These are phyloP conservation scores for Penicillium canescens DNA, from an alignment of 495 filamentous ascomycete genomes.

Conservation along the genomic window DNA sequence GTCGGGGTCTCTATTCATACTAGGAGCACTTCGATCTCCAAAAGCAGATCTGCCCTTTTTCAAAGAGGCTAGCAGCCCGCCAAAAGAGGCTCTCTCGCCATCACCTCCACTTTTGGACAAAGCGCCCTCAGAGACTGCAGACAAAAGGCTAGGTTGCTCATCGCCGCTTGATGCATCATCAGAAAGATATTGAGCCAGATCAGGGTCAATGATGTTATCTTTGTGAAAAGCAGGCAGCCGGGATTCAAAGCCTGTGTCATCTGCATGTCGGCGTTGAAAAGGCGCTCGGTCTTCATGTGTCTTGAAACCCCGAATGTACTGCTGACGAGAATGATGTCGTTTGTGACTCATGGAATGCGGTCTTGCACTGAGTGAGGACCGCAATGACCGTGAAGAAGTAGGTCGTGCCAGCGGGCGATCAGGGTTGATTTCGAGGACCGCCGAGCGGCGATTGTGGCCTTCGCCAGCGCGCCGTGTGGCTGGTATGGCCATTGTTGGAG, in stretches of 20 bases:
- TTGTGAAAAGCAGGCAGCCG: conserved; percentile 89
- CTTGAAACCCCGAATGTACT: conserved; percentile 61
- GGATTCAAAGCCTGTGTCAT: conserved; percentile 63
- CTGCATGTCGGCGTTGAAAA: conserved; percentile 72
- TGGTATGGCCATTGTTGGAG: conserved; percentile 79
- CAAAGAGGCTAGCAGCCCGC: conserved; percentile 60
- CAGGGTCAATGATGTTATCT: conserved; percentile 97
- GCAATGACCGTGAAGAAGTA: conserved; percentile 91
- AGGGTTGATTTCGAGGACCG: conserved; percentile 86
- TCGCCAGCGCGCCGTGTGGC: conserved; percentile 81
- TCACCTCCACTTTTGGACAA: conserved; percentile 53
- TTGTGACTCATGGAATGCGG: conserved; percentile 73
- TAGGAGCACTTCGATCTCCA: conserved; percentile 67
- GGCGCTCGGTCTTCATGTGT: conserved; percentile 78
- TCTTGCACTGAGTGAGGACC: conserved; percentile 64
- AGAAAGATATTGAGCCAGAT: conserved; percentile 91
- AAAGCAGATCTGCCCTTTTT: conserved; percentile 72
- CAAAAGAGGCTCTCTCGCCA: conserved; percentile 52
- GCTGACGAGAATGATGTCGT: conserved; percentile 83
- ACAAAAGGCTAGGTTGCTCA: conserved; percentile 84
- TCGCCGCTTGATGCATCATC: conserved; percentile 92
- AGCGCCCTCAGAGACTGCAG: conserved; percentile 60
- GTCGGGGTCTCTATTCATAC: conserved; percentile 64
- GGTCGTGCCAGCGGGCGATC: conserved; percentile 74
- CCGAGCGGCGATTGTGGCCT: conserved; percentile 77